Conservation (phyloP, 169 alveolate genomes). For the Neospora caninum region DNA sequence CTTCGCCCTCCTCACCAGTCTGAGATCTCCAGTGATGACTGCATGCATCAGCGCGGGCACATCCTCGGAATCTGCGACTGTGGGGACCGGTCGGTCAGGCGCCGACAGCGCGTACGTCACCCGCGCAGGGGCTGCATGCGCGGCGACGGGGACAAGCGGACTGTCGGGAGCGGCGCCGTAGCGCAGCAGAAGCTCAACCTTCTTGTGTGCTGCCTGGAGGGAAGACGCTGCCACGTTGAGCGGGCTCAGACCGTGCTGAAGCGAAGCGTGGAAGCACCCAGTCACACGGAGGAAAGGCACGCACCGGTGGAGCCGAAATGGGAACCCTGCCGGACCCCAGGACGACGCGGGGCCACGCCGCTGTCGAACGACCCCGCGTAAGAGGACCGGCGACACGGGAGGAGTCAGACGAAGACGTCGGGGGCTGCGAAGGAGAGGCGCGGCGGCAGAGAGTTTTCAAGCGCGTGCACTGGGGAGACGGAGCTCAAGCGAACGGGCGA, state of each 20-base stretch:
- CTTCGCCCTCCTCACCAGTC: neutral
- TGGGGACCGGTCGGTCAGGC: neutral
- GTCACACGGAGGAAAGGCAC: too few relatives aligned
- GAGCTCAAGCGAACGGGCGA: too few relatives aligned
- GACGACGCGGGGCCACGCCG: too few relatives aligned
- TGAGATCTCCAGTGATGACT: neutral
- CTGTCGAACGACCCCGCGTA: too few relatives aligned
- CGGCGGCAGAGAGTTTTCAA: too few relatives aligned
- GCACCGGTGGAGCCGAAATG: too few relatives aligned
- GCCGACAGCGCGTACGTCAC: neutral
- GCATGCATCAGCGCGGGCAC: conserved; percentile 43
- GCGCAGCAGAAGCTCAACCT: conserved; percentile 17
- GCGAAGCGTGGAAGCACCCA: too few relatives aligned
- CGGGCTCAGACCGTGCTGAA: conserved; percentile 22
- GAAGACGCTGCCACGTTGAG: conserved; percentile 30
- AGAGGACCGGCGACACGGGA: too few relatives aligned
- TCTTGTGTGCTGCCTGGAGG: neutral
- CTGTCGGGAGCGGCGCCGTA: conserved; percentile 28
- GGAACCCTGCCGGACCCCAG: too few relatives aligned
- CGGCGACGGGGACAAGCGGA: neutral
- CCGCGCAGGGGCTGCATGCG: neutral
- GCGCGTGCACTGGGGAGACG: too few relatives aligned
- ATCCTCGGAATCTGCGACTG: neutral
- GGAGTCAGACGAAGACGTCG: too few relatives aligned
- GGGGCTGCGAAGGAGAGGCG: too few relatives aligned